These are phyloP conservation scores for Globisporangium cystogenes DNA, from an alignment of 352 stramenopile species.

Conservation along the genomic window DNA sequence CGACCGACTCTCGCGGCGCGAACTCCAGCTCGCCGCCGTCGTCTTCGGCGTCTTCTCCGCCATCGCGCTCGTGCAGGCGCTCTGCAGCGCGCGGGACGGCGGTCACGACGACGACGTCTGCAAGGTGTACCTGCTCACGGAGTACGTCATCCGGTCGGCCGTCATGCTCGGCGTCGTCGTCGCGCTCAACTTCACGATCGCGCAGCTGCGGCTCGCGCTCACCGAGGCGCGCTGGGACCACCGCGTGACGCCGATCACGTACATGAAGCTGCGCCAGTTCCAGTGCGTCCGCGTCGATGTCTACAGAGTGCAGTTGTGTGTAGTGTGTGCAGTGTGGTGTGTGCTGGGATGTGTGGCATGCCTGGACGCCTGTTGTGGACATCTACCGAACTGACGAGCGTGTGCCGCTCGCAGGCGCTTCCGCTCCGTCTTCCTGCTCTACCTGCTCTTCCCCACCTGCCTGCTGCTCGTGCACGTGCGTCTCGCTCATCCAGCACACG, in stretches of 20 bases:
- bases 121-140: conserved; percentile 53
- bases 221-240: conserved; percentile 55
- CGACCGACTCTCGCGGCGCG: conserved; percentile 29
- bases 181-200: conserved; percentile 64
- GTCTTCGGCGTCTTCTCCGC: conserved; percentile 35
- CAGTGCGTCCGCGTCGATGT: conserved; percentile 33
- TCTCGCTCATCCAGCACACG: too few species aligned
- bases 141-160: conserved; percentile 62
- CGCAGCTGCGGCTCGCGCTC: conserved; percentile 35
- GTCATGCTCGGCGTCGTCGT: conserved; percentile 62
- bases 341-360: background rate
- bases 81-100: conserved; percentile 20
- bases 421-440: conserved; percentile 47
- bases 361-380: too few species aligned
- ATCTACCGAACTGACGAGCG: background rate
- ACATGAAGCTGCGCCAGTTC: conserved; percentile 74
- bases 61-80: conserved; percentile 36
- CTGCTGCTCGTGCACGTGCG: conserved; percentile 53
- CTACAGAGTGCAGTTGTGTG: background rate
- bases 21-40: conserved; percentile 27
- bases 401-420: conserved; percentile 26
- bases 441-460: conserved; percentile 47
- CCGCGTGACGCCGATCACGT: conserved; percentile 46
- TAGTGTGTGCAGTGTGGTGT: background rate
- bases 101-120: conserved; percentile 41